These are phyloP conservation scores for Phaeotremella skinneri DNA, from an alignment of 768 basidiomycete genomes.

Conservation along the genomic window DNA sequence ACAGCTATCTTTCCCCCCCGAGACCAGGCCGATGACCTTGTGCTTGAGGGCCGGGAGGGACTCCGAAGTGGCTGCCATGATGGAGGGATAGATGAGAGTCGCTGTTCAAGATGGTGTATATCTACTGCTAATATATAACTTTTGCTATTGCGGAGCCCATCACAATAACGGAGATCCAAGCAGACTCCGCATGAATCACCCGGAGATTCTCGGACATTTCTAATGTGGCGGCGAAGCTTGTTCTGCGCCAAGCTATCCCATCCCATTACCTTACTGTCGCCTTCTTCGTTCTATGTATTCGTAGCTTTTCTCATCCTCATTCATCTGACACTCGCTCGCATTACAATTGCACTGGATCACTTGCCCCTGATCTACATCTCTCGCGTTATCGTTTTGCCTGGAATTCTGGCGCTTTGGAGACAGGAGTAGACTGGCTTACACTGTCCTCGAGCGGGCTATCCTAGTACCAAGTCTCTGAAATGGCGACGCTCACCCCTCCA, in stretches of 20 bases:
- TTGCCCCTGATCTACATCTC: neutral
- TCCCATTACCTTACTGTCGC: neutral
- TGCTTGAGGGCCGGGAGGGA: constrained; percentile 31
- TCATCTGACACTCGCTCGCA: no score
- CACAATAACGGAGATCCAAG: no score
- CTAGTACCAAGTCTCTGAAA: neutral
- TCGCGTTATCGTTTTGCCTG: neutral
- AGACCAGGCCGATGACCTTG: constrained; percentile 88
- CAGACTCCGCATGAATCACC: no score
- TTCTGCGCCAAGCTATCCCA: neutral
- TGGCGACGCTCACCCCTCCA: constrained; percentile 15
- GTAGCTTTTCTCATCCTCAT: no score
- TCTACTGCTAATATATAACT: no score
- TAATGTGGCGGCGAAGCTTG: no score
- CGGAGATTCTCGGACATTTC: no score
- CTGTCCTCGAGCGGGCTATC: neutral
- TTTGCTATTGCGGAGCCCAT: no score
- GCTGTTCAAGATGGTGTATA: no score
- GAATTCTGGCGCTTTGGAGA: neutral
- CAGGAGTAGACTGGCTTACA: no score
- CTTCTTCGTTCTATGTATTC: neutral
- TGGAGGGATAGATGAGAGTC: no score
- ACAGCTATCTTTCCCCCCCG: constrained; percentile 97
- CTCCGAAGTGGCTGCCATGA: neutral
- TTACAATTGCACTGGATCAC: no score